phyloP scores from a whole-genome alignment of 2,329 filamentous ascomycete species.

The Hypoxylon sp. region DNA sequence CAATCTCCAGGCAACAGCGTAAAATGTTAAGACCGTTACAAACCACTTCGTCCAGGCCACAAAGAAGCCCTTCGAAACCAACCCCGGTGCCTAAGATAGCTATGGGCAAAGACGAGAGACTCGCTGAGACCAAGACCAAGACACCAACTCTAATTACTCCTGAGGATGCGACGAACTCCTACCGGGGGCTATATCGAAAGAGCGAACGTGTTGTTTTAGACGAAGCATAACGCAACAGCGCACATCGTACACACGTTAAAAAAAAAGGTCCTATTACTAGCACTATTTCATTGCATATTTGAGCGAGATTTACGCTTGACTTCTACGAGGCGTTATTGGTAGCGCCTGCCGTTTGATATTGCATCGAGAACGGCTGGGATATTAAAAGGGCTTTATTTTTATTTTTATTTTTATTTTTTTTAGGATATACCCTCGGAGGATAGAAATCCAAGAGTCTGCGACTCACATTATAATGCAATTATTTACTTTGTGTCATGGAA shows the following conservation, averaged over 20 bases:
- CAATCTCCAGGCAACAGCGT: constrained; percentile 72
- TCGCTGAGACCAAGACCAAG: constrained; percentile 58
- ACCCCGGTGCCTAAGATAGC: constrained; percentile 42
- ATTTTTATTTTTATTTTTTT: too few species aligned
- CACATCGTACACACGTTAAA: neutral
- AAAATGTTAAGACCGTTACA: constrained; percentile 69
- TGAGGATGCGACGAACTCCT: constrained; percentile 51
- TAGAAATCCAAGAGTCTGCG: constrained; percentile 41
- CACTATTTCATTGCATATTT: constrained; percentile 16
- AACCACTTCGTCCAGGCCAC: constrained; percentile 46
- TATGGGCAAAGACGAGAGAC: constrained; percentile 53
- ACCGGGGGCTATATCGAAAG: constrained; percentile 60
- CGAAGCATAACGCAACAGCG: constrained; percentile 51
- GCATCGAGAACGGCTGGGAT: constrained; percentile 26
- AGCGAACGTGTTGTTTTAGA: constrained; percentile 69
- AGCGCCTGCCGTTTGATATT: constrained; percentile 10
- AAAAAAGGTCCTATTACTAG: neutral
- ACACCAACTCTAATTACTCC: constrained; percentile 63
- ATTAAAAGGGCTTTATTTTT: constrained; percentile 8
- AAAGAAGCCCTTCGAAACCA: constrained; percentile 50
- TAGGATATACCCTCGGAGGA: constrained; percentile 40
- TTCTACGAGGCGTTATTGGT: constrained; percentile 32
- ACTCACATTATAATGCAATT: constrained; percentile 38
- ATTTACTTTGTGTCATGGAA: constrained; percentile 21
- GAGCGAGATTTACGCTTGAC: constrained; percentile 14